Evolutionary conservation across 768 basidiomycete genomes (phyloP).

Genomic region (Termitomyces sp.): DNA sequence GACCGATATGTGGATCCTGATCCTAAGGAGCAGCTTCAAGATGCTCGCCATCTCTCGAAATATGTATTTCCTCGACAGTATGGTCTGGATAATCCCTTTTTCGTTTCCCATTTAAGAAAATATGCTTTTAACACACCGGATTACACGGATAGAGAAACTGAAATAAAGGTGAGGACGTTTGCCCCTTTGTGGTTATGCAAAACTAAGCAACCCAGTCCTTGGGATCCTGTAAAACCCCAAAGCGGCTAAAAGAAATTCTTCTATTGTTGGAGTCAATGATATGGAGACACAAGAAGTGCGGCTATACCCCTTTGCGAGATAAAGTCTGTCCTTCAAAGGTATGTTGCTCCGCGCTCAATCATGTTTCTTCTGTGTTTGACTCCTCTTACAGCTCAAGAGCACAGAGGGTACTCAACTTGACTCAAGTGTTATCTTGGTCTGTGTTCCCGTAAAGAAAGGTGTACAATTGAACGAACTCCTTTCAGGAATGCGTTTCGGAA

Average conservation of each 20-base stretch:
- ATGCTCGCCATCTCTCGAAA: conserved; percentile 67
- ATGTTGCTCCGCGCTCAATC: not conserved
- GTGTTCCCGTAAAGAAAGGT: not conserved
- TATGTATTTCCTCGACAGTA: conserved; percentile 86
- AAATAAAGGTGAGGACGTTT: conserved; percentile 55
- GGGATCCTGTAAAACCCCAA: conserved; percentile 67
- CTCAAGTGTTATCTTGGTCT: conserved; percentile 60
- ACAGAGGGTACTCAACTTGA: conserved; percentile 45
- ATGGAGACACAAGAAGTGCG: conserved; percentile 64
- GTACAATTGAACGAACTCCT: not conserved
- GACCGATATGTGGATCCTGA: conserved; percentile 39
- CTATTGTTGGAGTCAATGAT: conserved; percentile 57
- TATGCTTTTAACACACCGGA: conserved; percentile 38
- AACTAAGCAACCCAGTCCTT: conserved; percentile 19
- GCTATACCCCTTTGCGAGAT: conserved; percentile 62
- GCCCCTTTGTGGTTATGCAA: not conserved
- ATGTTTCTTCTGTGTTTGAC: not conserved
- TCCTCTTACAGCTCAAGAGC: conserved; percentile 30
- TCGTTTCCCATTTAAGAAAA: conserved; percentile 16
- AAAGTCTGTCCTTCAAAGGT: conserved; percentile 80
- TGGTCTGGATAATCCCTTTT: conserved; percentile 60
- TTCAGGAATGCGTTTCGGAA: conserved; percentile 76
- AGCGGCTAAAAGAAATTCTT: conserved; percentile 57
- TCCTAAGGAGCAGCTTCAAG: conserved; percentile 39
- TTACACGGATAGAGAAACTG: conserved; percentile 58